phyloP scores from a whole-genome alignment of 169 alveolate genomes.

The Plasmodium fragile region DNA sequence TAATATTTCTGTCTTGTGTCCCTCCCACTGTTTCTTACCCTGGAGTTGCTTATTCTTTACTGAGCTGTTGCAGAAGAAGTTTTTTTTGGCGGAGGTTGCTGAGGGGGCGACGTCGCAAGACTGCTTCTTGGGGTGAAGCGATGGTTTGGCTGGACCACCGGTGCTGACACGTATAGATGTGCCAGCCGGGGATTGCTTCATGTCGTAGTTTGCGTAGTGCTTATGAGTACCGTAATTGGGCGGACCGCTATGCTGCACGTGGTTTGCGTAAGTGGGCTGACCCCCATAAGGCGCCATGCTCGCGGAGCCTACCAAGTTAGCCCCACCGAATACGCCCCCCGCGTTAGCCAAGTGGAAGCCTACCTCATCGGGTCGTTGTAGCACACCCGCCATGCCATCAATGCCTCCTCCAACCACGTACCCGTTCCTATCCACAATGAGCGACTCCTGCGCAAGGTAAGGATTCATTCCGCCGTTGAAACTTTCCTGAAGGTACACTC shows the following conservation, averaged over 20 bases:
- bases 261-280: neutral
- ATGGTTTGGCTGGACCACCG: neutral
- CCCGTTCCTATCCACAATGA: neutral
- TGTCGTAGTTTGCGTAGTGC: neutral
- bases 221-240: neutral
- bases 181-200: neutral
- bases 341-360: neutral
- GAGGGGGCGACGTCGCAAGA: neutral
- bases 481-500: neutral
- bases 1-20: conserved; percentile 28
- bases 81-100: conserved; percentile 7
- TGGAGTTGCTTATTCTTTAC: neutral
- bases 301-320: neutral
- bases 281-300: too few species aligned
- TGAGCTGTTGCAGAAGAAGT: conserved; percentile 33
- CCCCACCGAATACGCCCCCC: neutral
- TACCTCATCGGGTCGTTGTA: neutral
- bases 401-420: neutral
- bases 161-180: neutral
- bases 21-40: neutral
- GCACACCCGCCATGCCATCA: neutral
- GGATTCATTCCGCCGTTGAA: neutral
- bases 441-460: neutral
- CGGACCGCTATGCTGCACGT: neutral
- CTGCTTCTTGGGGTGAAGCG: neutral